Evolutionary conservation across 2,329 filamentous ascomycete species (phyloP).

Genomic region (Fusarium sp.): DNA sequence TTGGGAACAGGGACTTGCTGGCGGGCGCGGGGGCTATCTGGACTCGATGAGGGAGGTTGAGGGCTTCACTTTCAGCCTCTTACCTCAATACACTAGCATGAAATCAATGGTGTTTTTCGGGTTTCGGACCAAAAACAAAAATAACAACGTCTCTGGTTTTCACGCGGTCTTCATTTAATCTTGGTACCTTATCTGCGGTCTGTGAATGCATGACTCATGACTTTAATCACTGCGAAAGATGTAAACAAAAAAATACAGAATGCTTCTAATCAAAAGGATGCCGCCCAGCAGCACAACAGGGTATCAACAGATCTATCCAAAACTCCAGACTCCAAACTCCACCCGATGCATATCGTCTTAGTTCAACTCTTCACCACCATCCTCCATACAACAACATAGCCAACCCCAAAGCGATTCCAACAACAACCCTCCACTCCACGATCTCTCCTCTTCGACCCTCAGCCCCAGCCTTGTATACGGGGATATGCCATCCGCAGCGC

Average conservation of each 20-base stretch:
- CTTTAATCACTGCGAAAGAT: background rate
- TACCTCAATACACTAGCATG: conserved; percentile 54
- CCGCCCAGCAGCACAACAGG: conserved; percentile 31
- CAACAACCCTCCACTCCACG: conserved; percentile 29
- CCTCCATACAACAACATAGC: conserved; percentile 16
- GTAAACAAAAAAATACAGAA: background rate
- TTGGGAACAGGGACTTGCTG: conserved; percentile 44
- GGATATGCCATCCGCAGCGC: conserved; percentile 52
- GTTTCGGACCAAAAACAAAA: conserved; percentile 51
- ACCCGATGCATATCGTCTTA: background rate
- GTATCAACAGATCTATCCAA: conserved; percentile 32
- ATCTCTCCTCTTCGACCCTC: conserved; percentile 37
- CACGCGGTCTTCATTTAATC: background rate
- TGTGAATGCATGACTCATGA: conserved; percentile 23
- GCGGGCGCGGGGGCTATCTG: conserved; percentile 40
- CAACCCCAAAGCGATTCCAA: conserved; percentile 21
- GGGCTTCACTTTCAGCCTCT: conserved; percentile 45
- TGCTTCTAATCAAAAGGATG: conserved; percentile 5
- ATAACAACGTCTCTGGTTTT: conserved; percentile 38
- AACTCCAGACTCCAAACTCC: conserved; percentile 38
- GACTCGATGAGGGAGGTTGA: conserved; percentile 46
- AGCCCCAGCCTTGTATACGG: conserved; percentile 44
- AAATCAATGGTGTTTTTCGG: conserved; percentile 57
- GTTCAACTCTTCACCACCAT: conserved; percentile 8
- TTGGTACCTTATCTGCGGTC: background rate